Evolutionary conservation across 1,284 basidiomycete species (phyloP).

Genomic region (Heliocybe sulcata): DNA sequence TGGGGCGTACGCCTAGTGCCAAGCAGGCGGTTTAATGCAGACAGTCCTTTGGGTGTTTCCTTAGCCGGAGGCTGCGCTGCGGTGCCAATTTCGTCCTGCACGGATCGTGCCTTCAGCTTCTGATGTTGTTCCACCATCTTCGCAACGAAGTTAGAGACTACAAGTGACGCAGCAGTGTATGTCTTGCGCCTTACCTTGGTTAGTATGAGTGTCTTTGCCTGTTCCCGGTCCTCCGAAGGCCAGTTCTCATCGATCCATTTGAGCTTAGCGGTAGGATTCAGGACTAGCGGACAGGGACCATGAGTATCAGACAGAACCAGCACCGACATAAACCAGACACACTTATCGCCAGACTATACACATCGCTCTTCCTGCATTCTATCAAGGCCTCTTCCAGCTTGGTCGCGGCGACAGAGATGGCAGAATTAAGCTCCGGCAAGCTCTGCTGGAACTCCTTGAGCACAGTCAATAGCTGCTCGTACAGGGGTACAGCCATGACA

Average conservation of each 20-base stretch:
- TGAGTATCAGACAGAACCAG: background rate
- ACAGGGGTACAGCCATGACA: background rate
- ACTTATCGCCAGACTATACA: background rate
- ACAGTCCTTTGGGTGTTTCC: background rate
- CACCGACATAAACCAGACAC: background rate
- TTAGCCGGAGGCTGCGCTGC: background rate
- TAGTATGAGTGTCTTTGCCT: background rate
- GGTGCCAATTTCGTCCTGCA: background rate
- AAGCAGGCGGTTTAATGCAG: background rate
- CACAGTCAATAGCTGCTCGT: background rate
- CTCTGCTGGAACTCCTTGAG: background rate
- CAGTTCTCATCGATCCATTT: constrained; percentile 1
- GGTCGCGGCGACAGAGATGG: background rate
- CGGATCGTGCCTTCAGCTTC: background rate
- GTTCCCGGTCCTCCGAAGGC: background rate
- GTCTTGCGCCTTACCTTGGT: background rate
- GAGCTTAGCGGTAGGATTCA: background rate
- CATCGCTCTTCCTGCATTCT: background rate
- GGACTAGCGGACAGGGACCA: background rate
- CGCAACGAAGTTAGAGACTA: background rate
- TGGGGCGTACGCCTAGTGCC: background rate
- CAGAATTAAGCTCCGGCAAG: background rate
- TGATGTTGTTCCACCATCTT: constrained; percentile 1
- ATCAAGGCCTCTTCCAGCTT: constrained; percentile 1
- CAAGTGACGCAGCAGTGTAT: background rate